Conservation (phyloP, 2,329 filamentous ascomycete genomes). For the Lachnellula subtilissima region DNA sequence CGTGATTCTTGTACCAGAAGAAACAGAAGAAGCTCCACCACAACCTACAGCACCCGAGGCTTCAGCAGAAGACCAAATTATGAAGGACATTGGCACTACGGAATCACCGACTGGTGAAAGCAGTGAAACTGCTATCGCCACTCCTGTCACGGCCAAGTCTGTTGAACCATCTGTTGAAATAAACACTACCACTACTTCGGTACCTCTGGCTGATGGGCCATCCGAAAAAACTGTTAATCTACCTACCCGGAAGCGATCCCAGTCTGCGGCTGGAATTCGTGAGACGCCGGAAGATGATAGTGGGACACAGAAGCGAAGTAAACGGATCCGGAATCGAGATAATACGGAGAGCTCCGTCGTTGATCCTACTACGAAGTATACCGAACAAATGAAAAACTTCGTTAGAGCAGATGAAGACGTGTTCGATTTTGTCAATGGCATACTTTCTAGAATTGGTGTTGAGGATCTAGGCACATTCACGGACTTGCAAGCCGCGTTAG, state of each 20-base stretch:
- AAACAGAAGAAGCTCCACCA: conserved; percentile 1
- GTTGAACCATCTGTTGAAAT: conserved; percentile 17
- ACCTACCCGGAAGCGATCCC: conserved; percentile 54
- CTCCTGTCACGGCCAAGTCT: conserved; percentile 13
- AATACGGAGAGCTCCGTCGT: conserved; percentile 44
- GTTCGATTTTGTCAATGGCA: conserved; percentile 25
- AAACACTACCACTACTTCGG: conserved; percentile 19
- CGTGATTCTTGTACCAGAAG: conserved; percentile 21
- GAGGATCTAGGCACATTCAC: conserved; percentile 28
- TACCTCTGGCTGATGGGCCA: conserved; percentile 19
- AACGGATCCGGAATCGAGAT: conserved; percentile 58
- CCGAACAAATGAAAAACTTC: conserved; percentile 46
- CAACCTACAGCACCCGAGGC: not conserved
- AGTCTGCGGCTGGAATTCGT: conserved; percentile 54
- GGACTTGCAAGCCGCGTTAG: conserved; percentile 25
- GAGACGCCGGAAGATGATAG: conserved; percentile 54
- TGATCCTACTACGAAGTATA: conserved; percentile 48
- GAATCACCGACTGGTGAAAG: conserved; percentile 22
- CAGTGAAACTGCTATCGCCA: conserved; percentile 12
- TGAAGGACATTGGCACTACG: conserved; percentile 22
- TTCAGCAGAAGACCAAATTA: conserved; percentile 20
- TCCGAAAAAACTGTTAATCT: conserved; percentile 13
- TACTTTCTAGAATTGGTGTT: conserved; percentile 28
- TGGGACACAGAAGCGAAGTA: conserved; percentile 57
- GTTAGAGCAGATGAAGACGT: conserved; percentile 27